Conservation (phyloP, 2,329 filamentous ascomycete species). For the Dactylellina leptospora region DNA sequence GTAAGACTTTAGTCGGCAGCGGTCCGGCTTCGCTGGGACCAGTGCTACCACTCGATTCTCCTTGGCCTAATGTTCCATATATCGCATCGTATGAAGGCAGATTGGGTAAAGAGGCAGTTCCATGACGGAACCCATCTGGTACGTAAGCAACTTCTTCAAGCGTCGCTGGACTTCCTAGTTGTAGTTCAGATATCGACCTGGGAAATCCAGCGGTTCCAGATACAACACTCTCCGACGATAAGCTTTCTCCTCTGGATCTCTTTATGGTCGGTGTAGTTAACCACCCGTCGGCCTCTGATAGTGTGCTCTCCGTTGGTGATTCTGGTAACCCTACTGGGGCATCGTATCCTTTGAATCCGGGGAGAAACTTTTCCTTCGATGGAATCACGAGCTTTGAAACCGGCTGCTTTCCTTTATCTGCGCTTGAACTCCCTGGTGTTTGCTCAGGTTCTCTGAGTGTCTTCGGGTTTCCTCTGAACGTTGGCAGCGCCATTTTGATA, state of each 20-base stretch:
- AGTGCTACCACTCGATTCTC: slow-evolving; percentile 3
- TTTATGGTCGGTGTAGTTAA: slow-evolving; percentile 18
- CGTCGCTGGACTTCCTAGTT: slow-evolving; percentile 4
- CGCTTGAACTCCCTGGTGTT: slow-evolving; percentile 1
- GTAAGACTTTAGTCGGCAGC: slow-evolving; percentile 32
- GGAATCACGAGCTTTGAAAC: slow-evolving; percentile 40
- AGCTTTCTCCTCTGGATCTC: slow-evolving; percentile 18
- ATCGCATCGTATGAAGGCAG: slow-evolving; percentile 45
- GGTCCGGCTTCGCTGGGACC: slow-evolving; percentile 9
- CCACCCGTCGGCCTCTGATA: slow-evolving; percentile 20
- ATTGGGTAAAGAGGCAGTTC: slow-evolving; percentile 18
- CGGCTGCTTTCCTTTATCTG: slow-evolving; percentile 20
- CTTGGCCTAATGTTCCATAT: slow-evolving; percentile 28
- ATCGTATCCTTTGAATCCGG: slow-evolving; percentile 42
- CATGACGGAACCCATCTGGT: slow-evolving; percentile 39
- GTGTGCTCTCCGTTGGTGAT: slow-evolving; percentile 33
- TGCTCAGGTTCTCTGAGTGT: slow-evolving; percentile 10
- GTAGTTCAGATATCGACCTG: slow-evolving; percentile 30
- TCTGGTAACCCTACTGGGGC: slow-evolving; percentile 36
- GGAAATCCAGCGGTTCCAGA: slow-evolving; percentile 9
- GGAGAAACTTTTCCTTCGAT: slow-evolving; percentile 43
- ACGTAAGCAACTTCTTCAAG: slow-evolving; percentile 19
- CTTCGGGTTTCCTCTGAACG: slow-evolving; percentile 10
- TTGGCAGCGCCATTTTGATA: slow-evolving; percentile 46
- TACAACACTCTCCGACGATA: too few relatives aligned